Percentiles rank a stretch among this genome's conserved stretches.
Evolutionary conservation across 805 yeast genomes (phyloP).

Genomic region (Candida pseudofarinosa): DNA sequence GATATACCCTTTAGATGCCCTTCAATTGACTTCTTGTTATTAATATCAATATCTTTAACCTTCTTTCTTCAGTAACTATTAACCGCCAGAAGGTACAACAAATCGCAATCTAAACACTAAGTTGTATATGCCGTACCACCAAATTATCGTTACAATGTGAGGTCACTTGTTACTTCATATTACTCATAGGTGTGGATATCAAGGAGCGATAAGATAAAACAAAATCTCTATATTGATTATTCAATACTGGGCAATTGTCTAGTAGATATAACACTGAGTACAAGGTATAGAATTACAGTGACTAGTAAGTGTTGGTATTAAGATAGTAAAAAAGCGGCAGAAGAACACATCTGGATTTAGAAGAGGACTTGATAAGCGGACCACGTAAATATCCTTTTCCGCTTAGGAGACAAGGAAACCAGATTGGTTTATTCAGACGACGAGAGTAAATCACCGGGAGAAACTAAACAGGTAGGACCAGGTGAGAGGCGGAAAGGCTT

Average conservation of each 20-base stretch:
- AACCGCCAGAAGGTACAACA: not conserved
- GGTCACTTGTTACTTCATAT: not conserved
- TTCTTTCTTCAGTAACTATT: not conserved
- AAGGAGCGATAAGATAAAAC: constrained; percentile 1
- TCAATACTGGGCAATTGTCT: not conserved
- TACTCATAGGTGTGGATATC: constrained; percentile 1
- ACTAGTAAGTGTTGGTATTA: not conserved
- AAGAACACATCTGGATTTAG: not conserved
- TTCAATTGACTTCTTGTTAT: not conserved
- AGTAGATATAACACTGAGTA: not conserved
- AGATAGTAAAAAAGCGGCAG: not conserved
- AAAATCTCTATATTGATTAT: not conserved
- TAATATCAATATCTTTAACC: not conserved
- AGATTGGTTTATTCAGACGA: not conserved
- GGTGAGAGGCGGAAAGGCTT: too few relatives aligned
- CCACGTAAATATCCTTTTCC: not conserved
- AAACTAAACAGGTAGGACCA: too few relatives aligned
- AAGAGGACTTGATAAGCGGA: not conserved
- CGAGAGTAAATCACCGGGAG: too few relatives aligned
- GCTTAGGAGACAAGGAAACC: not conserved
- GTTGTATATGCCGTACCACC: not conserved
- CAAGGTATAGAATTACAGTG: too few relatives aligned
- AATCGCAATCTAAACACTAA: not conserved
- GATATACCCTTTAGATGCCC: not conserved
- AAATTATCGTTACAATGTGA: not conserved